Percentiles rank a stretch among this genome's conserved stretches.
Conservation (phyloP, 495 filamentous ascomycete genomes). For the Hypomontagnella monticulosa region DNA sequence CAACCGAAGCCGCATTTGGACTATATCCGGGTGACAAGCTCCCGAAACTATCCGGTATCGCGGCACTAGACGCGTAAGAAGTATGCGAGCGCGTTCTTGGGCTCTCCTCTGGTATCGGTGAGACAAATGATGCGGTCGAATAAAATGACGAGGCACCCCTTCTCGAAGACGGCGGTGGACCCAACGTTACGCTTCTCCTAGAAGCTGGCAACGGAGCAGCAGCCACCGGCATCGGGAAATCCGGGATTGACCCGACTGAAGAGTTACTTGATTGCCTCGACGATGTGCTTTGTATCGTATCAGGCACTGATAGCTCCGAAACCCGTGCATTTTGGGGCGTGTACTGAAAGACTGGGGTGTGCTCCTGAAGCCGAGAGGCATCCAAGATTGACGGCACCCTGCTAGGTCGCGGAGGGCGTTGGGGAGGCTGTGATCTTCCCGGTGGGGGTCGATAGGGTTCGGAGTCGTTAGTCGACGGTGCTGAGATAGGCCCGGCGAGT, state of each 20-base stretch:
- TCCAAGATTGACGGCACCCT: conserved; percentile 64
- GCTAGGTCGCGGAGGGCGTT: conserved; percentile 73
- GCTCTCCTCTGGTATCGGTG: conserved; percentile 88
- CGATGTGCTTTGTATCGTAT: conserved; percentile 52
- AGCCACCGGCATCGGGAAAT: conserved; percentile 65
- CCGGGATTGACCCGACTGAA: conserved; percentile 68
- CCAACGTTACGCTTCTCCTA: conserved; percentile 65
- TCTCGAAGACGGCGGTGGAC: conserved; percentile 73
- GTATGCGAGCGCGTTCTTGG: conserved; percentile 67
- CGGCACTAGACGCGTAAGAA: conserved; percentile 84
- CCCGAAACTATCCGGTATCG: conserved; percentile 77
- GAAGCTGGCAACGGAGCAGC: conserved; percentile 48
- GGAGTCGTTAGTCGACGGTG: conserved; percentile 47
- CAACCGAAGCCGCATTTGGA: conserved; percentile 55
- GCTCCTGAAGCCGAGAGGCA: conserved; percentile 60
- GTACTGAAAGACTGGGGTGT: conserved; percentile 62
- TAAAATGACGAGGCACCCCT: conserved; percentile 78
- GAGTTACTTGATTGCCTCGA: conserved; percentile 64
- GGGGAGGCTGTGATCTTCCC: conserved; percentile 67
- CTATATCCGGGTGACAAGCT: conserved; percentile 53
- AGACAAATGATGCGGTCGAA: conserved; percentile 78
- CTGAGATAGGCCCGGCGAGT: conserved; percentile 57
- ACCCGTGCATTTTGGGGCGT: conserved; percentile 51
- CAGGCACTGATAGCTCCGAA: conserved; percentile 46
- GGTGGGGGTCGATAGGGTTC: conserved; percentile 58